Evolutionary conservation across 1,139 yeast species (phyloP), one percentile per base, ranked within the genome.

Genomic region (Lizanozyma gosingica): DNA sequence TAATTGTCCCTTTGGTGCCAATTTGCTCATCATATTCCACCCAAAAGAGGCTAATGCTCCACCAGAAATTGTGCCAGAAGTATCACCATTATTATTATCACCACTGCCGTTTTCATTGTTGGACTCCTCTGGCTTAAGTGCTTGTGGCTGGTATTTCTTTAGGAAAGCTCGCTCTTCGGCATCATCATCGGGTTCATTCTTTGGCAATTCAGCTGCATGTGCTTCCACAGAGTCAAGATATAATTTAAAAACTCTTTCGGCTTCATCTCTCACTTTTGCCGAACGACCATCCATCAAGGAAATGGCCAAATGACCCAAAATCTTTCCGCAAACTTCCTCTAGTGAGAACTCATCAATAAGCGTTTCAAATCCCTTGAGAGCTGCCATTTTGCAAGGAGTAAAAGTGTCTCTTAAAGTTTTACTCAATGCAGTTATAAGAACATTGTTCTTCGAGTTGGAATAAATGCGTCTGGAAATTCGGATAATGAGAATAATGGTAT

Each of bases 241-340:
- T 32, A 73, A 47, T 34, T 79, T 78, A 53, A 88, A 80, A 0
- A 87, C 71, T 39, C 69, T 61, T 47, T 76, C 77, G 0, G 97
- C 95, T 52, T 83, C 86, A 1, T 59, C 59, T 42, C 97, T 68
- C 1, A 90, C 92, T 41, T 76, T 72, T n/a, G 47, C 47, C 1
- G 77, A 70, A 42, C 82, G 81, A 42, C 68, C 73, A 56, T 92
- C 98, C 59, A 92, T 72, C 44, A 92, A 65, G 0, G 92, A 78
- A 1, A 94, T 86, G 0, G 95, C 90, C 44, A 92, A 73, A 4
- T 88, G 87, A 0, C 95, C 94, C 45, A 92, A 61, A n/a, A 90
- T 75, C 54, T 83, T 85, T 33, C 80, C 77, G 46, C 95, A 85
- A 42, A 88, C 81, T 40, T 88, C 84, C 18, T 78, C 84, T 2